These are phyloP conservation scores for Blastomyces gilchristii DNA, from an alignment of 2,329 filamentous ascomycete genomes.

Conservation along the genomic window DNA sequence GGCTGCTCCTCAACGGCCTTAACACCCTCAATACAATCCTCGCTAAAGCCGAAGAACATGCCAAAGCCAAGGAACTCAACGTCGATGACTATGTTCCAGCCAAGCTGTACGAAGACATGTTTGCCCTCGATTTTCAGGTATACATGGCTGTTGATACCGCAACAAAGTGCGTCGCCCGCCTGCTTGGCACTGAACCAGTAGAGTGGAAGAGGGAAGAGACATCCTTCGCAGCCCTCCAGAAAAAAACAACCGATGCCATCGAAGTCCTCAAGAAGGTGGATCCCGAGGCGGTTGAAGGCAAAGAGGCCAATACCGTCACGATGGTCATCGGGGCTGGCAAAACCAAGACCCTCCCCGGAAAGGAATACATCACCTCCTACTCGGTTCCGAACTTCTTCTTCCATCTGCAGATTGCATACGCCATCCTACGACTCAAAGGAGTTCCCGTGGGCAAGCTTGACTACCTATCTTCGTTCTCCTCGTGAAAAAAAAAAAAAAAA, in stretches of 20 bases:
- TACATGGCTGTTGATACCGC: neutral
- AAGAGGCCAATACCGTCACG: neutral
- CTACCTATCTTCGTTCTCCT: neutral
- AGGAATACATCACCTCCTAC: neutral
- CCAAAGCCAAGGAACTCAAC: neutral
- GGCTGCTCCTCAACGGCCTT: neutral
- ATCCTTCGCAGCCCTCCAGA: neutral
- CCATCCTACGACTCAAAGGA: neutral
- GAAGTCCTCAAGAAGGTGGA: neutral
- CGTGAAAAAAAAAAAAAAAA: neutral
- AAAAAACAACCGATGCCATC: neutral
- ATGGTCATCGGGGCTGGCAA: neutral
- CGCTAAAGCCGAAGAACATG: neutral
- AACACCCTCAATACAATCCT: neutral
- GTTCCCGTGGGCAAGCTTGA: neutral
- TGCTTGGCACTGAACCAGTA: neutral
- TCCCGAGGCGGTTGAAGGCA: neutral
- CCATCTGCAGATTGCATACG: neutral
- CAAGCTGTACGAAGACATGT: neutral
- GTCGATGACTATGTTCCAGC: neutral
- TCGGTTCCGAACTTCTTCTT: neutral
- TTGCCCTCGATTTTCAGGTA: neutral
- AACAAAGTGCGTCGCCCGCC: neutral
- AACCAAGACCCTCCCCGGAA: neutral
- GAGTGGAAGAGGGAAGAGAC: neutral